Conservation (phyloP, 495 filamentous ascomycete genomes). For the Annulohypoxylon maeteangense region DNA sequence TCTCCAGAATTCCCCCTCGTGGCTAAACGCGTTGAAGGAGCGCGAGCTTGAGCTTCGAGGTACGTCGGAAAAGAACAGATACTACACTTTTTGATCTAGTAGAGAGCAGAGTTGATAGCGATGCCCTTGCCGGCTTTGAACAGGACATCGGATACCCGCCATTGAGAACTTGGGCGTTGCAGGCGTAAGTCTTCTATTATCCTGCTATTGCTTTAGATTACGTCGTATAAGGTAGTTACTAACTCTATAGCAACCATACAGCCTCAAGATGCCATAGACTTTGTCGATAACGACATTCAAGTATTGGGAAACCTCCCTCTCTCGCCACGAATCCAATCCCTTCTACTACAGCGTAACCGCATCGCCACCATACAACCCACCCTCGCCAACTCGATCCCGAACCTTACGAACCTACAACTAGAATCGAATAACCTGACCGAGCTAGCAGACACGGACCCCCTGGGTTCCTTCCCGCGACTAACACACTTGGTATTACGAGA, state of each 20-base stretch:
- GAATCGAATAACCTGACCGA: slow-evolving; percentile 80
- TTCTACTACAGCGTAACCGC: slow-evolving; percentile 91
- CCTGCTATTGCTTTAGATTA: slow-evolving; percentile 11
- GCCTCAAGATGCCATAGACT: slow-evolving; percentile 93
- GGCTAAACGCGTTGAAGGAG: slow-evolving; percentile 97
- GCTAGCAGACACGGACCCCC: slow-evolving; percentile 86
- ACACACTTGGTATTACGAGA: slow-evolving; percentile 84
- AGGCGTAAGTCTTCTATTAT: slow-evolving; percentile 67
- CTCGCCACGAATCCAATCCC: slow-evolving; percentile 83
- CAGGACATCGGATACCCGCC: slow-evolving; percentile 96
- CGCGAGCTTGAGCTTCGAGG: slow-evolving; percentile 99
- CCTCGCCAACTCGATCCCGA: slow-evolving; percentile 77
- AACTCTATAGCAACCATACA: slow-evolving; percentile 28
- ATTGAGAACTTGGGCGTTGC: slow-evolving; percentile 99
- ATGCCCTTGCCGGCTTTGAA: slow-evolving; percentile 62
- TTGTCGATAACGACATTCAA: slow-evolving; percentile 97
- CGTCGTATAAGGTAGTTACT: background rate
- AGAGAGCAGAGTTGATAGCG: slow-evolving; percentile 86
- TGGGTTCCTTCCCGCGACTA: slow-evolving; percentile 73
- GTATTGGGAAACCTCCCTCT: slow-evolving; percentile 93
- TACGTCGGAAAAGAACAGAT: slow-evolving; percentile 99
- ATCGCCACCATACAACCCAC: slow-evolving; percentile 80
- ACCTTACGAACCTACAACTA: slow-evolving; percentile 79
- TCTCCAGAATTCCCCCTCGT: slow-evolving; percentile 89
- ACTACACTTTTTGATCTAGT: slow-evolving; percentile 78